Evolutionary conservation across 176 grass and related monocot species (phyloP).

Genomic region (Carex scoparia): DNA sequence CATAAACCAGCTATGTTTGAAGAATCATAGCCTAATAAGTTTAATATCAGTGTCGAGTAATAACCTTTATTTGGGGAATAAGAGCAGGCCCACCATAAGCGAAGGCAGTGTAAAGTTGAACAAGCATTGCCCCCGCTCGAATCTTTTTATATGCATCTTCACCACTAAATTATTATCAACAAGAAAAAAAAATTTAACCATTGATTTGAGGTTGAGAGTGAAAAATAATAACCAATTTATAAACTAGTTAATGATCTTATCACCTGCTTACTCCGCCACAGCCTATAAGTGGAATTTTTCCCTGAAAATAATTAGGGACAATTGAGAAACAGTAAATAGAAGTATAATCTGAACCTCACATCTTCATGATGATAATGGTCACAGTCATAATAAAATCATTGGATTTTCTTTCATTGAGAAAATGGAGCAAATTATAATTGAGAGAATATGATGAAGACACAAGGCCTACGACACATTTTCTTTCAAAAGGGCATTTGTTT

Average conservation of each 20-base stretch:
- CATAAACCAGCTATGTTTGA: background rate
- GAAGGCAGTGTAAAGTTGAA: constrained; percentile 89
- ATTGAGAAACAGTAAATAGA: background rate
- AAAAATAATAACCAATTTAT: background rate
- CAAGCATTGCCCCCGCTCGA: constrained; percentile 75
- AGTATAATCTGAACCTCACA: background rate
- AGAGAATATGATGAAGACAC: background rate
- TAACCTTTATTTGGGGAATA: constrained; percentile 90
- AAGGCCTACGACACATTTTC: background rate
- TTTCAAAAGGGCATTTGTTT: background rate
- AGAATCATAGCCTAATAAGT: constrained; percentile 4
- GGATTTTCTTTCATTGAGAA: background rate
- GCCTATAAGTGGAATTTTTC: constrained; percentile 85
- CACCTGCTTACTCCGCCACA: constrained; percentile 92
- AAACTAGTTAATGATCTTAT: background rate
- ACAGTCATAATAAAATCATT: background rate
- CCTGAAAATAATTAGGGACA: constrained; percentile 40
- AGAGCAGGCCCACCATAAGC: constrained; percentile 82
- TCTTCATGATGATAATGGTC: background rate
- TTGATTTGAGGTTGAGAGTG: background rate
- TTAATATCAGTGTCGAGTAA: constrained; percentile 6
- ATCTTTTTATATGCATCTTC: constrained; percentile 99
- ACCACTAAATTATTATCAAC: constrained; percentile 41
- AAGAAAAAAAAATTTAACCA: background rate
- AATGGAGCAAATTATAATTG: constrained; percentile 20